Conservation (phyloP, 192 early-diverging fungal species). For the Entomortierella lignicola region DNA sequence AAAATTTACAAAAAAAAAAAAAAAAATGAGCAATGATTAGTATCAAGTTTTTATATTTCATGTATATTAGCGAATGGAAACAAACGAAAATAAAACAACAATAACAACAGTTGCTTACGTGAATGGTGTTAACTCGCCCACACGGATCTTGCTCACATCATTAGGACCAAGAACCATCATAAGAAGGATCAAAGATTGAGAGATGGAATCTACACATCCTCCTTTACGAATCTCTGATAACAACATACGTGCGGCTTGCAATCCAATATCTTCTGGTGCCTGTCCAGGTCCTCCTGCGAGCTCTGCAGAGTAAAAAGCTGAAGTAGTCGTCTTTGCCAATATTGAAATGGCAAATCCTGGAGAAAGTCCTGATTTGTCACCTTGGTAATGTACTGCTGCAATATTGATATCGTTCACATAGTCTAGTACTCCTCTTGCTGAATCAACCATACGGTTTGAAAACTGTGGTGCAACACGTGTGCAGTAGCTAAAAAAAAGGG, state of each 20-base stretch:
- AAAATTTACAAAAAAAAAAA: slow-evolving; percentile 3
- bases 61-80: too few species aligned
- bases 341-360: slow-evolving; percentile 94
- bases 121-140: slow-evolving; percentile 88
- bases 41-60: too few species aligned
- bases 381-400: slow-evolving; percentile 97
- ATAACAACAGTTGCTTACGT: slow-evolving; percentile 66
- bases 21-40: not conserved
- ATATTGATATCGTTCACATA: slow-evolving; percentile 98
- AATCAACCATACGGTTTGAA: slow-evolving; percentile 92
- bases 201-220: slow-evolving; percentile 90
- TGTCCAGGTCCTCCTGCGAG: slow-evolving; percentile 80
- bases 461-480: slow-evolving; percentile 95
- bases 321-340: slow-evolving; percentile 92
- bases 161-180: slow-evolving; percentile 91
- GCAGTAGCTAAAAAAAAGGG: slow-evolving; percentile 55
- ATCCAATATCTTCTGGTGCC: slow-evolving; percentile 93
- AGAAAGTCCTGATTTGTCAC: slow-evolving; percentile 91
- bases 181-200: slow-evolving; percentile 90
- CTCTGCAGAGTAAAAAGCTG: slow-evolving; percentile 87
- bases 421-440: slow-evolving; percentile 87
- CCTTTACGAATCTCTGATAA: slow-evolving; percentile 88
- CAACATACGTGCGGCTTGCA: slow-evolving; percentile 78
- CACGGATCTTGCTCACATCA: slow-evolving; percentile 91
- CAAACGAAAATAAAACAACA: slow-evolving; percentile 3